Percentiles rank a stretch among this genome's conserved stretches.
phyloP scores from a whole-genome alignment of 371 early-diverging fungal genomes.

The Coemansia sp. region DNA sequence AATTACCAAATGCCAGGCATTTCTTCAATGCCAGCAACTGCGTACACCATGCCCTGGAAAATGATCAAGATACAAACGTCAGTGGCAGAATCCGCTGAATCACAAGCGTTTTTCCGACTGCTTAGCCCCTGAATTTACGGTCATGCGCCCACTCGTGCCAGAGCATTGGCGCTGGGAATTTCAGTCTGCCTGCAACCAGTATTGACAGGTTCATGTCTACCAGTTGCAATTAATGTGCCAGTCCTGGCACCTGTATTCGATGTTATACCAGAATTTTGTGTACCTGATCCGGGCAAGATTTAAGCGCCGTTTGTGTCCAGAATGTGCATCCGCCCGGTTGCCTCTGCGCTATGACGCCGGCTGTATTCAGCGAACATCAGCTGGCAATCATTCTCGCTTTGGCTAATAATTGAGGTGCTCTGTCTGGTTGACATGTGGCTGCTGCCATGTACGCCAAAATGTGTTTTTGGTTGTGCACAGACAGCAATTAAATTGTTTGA shows the following conservation, averaged over 20 bases:
- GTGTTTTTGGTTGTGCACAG: neutral
- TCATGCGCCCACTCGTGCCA: neutral
- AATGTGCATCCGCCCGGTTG: neutral
- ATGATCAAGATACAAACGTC: neutral
- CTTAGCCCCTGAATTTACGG: neutral
- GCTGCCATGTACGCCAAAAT: neutral
- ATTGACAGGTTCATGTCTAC: neutral
- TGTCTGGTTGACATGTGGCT: neutral
- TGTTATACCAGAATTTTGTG: neutral
- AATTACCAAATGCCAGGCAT: neutral
- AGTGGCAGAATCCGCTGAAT: slow-evolving; percentile 1
- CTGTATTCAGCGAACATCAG: neutral
- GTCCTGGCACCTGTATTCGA: neutral
- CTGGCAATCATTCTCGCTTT: neutral
- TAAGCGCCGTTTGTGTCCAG: neutral
- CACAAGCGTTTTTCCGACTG: slow-evolving; percentile 1
- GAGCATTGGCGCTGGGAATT: neutral
- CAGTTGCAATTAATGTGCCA: neutral
- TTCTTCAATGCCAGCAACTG: neutral
- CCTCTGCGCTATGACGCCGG: neutral
- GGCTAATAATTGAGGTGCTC: neutral
- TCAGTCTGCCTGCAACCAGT: neutral
- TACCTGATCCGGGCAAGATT: neutral
- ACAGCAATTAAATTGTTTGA: slow-evolving; percentile 1
- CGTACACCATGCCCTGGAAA: neutral